Conservation (phyloP, 2,329 filamentous ascomycete genomes). For the Huntiella savannae region DNA sequence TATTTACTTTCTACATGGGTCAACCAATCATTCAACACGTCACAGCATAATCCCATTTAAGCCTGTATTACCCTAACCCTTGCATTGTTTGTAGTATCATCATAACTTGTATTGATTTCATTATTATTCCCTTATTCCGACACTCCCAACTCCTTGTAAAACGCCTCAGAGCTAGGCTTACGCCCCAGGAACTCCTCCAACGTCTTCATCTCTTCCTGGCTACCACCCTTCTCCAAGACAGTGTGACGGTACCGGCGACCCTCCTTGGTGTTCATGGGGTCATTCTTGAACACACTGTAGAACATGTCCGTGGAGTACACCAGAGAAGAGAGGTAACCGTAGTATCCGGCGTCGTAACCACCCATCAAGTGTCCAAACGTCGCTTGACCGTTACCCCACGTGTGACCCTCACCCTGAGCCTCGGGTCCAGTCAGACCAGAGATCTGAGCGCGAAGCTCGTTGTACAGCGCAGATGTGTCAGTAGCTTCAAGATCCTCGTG, state of each 20-base stretch:
- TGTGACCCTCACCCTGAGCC: constrained; percentile 21
- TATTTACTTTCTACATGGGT: constrained; percentile 2
- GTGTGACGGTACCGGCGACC: constrained; percentile 60
- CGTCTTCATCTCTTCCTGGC: constrained; percentile 63
- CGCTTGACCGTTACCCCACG: constrained; percentile 61
- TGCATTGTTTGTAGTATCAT: background rate
- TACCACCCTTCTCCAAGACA: constrained; percentile 59
- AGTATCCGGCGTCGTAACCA: constrained; percentile 73
- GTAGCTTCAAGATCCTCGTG: constrained; percentile 49
- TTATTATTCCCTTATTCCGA: background rate
- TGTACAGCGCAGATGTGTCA: constrained; percentile 49
- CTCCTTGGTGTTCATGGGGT: constrained; percentile 59
- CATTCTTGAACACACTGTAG: constrained; percentile 54
- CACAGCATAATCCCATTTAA: too few relatives aligned
- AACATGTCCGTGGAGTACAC: constrained; percentile 82
- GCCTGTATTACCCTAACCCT: background rate
- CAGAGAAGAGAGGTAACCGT: constrained; percentile 54
- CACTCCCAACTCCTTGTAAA: constrained; percentile 56
- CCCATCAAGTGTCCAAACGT: constrained; percentile 70
- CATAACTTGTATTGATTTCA: background rate
- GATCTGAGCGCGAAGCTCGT: constrained; percentile 52
- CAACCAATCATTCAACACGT: background rate
- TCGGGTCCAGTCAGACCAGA: constrained; percentile 58
- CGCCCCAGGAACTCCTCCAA: constrained; percentile 61
- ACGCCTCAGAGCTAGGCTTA: constrained; percentile 58